A percentile compares a stretch with the other conserved stretches of the same genome.
phyloP scores from a whole-genome alignment of 148 eudicot species.

The Pharnaceum exiguum region DNA sequence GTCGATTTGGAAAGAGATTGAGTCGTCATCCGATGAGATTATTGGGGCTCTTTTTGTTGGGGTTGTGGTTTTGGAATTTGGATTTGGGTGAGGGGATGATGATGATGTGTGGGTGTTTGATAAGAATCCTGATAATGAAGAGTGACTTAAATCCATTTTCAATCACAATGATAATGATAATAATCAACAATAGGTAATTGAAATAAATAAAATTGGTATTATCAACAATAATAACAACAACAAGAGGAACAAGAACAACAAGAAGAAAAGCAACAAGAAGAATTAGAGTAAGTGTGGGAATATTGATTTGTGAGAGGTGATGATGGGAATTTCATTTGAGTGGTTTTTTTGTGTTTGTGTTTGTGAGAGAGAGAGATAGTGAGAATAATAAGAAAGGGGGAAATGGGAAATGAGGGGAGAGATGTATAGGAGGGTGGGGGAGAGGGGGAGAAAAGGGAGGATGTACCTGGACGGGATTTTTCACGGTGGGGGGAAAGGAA shows the following conservation, averaged over 20 bases:
- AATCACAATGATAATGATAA: background rate
- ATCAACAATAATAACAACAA: conserved; percentile 7
- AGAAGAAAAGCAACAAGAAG: too few relatives aligned
- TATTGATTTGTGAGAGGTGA: background rate
- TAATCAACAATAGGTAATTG: background rate
- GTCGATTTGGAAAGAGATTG: conserved; percentile 53
- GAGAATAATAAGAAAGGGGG: background rate
- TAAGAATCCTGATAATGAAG: conserved; percentile 44
- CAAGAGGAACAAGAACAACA: conserved; percentile 12
- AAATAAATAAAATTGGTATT: too few relatives aligned
- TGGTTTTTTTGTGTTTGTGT: background rate
- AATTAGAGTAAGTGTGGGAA: background rate
- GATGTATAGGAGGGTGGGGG: background rate
- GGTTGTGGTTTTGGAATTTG: conserved; percentile 10
- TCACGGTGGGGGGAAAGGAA: too few relatives aligned
- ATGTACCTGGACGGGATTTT: conserved; percentile 20
- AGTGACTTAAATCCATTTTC: conserved; percentile 43
- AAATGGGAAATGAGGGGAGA: background rate
- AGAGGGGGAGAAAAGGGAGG: background rate
- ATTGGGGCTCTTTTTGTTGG: conserved; percentile 29
- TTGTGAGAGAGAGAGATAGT: background rate
- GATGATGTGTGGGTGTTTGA: conserved; percentile 32
- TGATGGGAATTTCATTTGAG: background rate
- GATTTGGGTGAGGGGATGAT: conserved; percentile 2
- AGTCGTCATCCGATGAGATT: conserved; percentile 48